phyloP scores from a whole-genome alignment of 2,329 filamentous ascomycete species.

The Scleromitrula shiraiana region DNA sequence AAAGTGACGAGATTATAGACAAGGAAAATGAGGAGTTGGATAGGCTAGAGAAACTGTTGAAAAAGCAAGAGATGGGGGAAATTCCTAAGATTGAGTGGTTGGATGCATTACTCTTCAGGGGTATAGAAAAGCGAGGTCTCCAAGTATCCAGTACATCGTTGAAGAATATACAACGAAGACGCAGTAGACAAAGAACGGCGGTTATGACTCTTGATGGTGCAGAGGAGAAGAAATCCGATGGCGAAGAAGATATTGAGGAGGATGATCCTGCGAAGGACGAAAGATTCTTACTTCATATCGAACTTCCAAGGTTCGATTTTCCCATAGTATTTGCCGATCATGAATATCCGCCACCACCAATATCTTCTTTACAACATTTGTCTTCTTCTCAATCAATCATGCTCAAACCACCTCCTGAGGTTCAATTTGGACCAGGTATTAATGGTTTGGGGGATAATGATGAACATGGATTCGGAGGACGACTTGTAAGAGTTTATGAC shows the following conservation, averaged over 20 bases:
- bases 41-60: constrained; percentile 80
- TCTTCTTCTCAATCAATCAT: constrained; percentile 59
- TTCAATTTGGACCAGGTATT: constrained; percentile 85
- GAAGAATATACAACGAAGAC: constrained; percentile 47
- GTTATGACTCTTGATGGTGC: constrained; percentile 29
- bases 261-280: constrained; percentile 36
- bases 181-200: constrained; percentile 27
- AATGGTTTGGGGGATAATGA: constrained; percentile 52
- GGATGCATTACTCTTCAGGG: constrained; percentile 86
- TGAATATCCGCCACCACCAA: constrained; percentile 78
- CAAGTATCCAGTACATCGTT: constrained; percentile 56
- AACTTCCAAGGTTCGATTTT: constrained; percentile 91
- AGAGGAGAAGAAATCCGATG: constrained; percentile 26
- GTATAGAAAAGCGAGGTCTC: constrained; percentile 69
- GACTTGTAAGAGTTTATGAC: constrained; percentile 81
- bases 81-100: constrained; percentile 91
- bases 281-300: constrained; percentile 77
- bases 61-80: constrained; percentile 97
- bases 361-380: constrained; percentile 64
- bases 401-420: constrained; percentile 74
- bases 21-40: constrained; percentile 79
- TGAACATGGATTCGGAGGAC: constrained; percentile 42
- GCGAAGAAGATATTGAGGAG: constrained; percentile 33
- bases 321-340: constrained; percentile 91
- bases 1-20: constrained; percentile 43